A percentile compares a stretch with the other conserved stretches of the same genome.
These are phyloP conservation scores for Peronospora belbahrii DNA, from an alignment of 352 stramenopile species.

Conservation along the genomic window DNA sequence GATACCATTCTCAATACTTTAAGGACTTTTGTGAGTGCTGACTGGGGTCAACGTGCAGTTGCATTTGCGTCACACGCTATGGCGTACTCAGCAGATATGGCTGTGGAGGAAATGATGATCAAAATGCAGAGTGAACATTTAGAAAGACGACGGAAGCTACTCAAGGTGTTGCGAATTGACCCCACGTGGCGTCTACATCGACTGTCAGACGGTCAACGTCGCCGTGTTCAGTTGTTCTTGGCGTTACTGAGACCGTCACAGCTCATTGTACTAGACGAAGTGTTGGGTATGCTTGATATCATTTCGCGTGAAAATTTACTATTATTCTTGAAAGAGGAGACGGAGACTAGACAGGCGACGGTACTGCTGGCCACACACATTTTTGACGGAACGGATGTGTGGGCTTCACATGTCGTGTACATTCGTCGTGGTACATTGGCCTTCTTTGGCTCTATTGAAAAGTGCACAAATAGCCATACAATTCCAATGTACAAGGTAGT, in stretches of 20 bases:
- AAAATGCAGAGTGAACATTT: conserved; percentile 91
- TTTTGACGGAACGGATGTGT: conserved; percentile 96
- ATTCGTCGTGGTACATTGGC: conserved; percentile 56
- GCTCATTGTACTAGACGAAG: conserved; percentile 97
- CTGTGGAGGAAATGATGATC: conserved; percentile 95
- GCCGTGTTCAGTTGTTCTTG: conserved; percentile 94
- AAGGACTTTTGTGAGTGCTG: conserved; percentile 91
- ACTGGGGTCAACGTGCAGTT: conserved; percentile 94
- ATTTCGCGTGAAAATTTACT: conserved; percentile 92
- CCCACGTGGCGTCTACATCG: conserved; percentile 85
- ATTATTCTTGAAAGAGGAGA: conserved; percentile 86
- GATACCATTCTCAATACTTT: conserved; percentile 92
- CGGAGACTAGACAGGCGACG: conserved; percentile 45
- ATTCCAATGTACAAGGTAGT: conserved; percentile 88
- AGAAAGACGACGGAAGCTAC: conserved; percentile 89
- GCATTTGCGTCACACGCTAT: conserved; percentile 90
- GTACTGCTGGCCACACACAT: conserved; percentile 91
- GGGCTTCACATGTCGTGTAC: conserved; percentile 93
- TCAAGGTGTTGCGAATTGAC: conserved; percentile 94
- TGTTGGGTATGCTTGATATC: conserved; percentile 96
- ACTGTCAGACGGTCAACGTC: conserved; percentile 73
- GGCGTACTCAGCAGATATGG: conserved; percentile 91
- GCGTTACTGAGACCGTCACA: conserved; percentile 93
- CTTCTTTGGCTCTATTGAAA: conserved; percentile 56
- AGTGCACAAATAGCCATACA: conserved; percentile 66